Evolutionary conservation across 169 alveolate species (phyloP).

Genomic region (Cryptosporidium viatorum): DNA sequence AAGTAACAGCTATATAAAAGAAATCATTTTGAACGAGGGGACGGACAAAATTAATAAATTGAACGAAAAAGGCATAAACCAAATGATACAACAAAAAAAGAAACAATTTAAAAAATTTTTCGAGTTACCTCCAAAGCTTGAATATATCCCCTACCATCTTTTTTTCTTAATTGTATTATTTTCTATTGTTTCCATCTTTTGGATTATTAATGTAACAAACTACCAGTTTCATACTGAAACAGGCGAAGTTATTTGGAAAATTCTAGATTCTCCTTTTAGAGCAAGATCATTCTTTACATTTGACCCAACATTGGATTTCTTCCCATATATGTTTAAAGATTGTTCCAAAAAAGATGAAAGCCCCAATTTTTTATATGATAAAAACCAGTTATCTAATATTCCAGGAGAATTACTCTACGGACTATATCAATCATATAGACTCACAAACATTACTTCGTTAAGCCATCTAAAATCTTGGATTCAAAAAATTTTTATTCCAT

Average conservation of each 20-base stretch:
- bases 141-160: slow-evolving; percentile 61
- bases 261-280: slow-evolving; percentile 48
- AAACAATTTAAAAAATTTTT: slow-evolving; percentile 28
- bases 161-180: slow-evolving; percentile 25
- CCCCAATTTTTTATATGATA: slow-evolving; percentile 28
- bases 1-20: background rate
- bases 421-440: slow-evolving; percentile 37
- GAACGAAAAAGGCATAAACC: background rate
- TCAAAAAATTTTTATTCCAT: slow-evolving; percentile 58
- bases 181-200: slow-evolving; percentile 2
- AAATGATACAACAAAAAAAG: slow-evolving; percentile 2
- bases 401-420: slow-evolving; percentile 46
- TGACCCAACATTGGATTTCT: slow-evolving; percentile 30
- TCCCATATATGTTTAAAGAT: slow-evolving; percentile 64
- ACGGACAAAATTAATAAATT: background rate
- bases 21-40: background rate
- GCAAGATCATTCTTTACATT: slow-evolving; percentile 56
- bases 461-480: slow-evolving; percentile 49
- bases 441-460: slow-evolving; percentile 58
- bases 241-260: slow-evolving; percentile 49
- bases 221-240: slow-evolving; percentile 22
- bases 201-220: slow-evolving; percentile 23
- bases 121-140: slow-evolving; percentile 67
- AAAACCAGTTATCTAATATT: slow-evolving; percentile 23
- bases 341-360: slow-evolving; percentile 23